phyloP scores from a whole-genome alignment of 176 grass and related monocot species.

The Aegilops speltoides region DNA sequence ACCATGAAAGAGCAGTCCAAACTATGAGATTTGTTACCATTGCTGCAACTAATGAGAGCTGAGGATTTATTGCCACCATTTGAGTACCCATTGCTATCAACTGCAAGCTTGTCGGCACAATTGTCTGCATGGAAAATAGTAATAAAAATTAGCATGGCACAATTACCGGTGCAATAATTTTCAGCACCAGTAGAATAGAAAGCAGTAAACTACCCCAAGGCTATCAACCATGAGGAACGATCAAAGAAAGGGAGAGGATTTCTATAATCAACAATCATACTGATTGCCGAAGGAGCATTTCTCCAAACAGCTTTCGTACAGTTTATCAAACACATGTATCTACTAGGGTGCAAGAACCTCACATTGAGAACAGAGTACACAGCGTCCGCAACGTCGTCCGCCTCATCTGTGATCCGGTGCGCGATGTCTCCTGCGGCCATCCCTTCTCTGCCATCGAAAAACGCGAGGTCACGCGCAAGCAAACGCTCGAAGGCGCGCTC shows the following conservation, averaged over 20 bases:
- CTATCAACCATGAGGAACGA: neutral
- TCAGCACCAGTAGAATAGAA: neutral
- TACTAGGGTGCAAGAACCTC: conserved; percentile 14
- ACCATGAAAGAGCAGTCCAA: neutral
- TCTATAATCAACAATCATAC: neutral
- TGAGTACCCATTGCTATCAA: conserved; percentile 68
- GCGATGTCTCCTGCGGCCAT: conserved; percentile 59
- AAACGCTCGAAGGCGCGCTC: conserved; percentile 62
- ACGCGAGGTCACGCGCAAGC: conserved; percentile 56
- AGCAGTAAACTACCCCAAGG: neutral
- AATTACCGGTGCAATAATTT: neutral
- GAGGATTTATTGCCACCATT: conserved; percentile 60
- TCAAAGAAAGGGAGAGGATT: neutral
- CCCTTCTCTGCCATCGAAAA: conserved; percentile 61
- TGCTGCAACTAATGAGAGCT: conserved; percentile 52
- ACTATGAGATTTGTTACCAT: conserved; percentile 37
- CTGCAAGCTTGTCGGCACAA: conserved; percentile 70
- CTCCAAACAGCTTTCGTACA: conserved; percentile 19
- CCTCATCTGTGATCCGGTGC: conserved; percentile 65
- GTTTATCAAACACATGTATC: neutral
- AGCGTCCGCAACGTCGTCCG: conserved; percentile 66
- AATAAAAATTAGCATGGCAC: conserved; percentile 26
- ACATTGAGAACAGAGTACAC: conserved; percentile 70
- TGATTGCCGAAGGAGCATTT: conserved; percentile 6
- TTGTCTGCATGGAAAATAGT: conserved; percentile 42